Conservation (phyloP, 208 protist species). For the Lotmaria passim region DNA sequence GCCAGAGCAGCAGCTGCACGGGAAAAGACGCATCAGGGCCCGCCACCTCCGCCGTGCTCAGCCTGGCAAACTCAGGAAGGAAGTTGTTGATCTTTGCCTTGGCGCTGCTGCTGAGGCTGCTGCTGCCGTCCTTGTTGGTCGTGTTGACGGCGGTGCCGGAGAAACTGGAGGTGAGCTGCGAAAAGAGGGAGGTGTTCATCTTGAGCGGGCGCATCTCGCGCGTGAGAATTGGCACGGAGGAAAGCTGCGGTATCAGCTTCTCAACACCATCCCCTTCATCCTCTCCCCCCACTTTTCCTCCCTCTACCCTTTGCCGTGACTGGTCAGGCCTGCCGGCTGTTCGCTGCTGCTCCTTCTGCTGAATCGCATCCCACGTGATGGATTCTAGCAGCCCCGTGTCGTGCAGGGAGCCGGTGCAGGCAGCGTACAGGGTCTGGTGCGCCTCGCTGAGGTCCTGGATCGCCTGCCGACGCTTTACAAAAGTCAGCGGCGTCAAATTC, state of each 20-base stretch:
- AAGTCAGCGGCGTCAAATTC: conserved; percentile 23
- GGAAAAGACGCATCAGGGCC: conserved; percentile 25
- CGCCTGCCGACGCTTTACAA: conserved; percentile 28
- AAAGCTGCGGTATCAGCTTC: not conserved
- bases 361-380: conserved; percentile 26
- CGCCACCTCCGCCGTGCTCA: not conserved
- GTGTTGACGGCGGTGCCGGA: not conserved
- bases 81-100: not conserved
- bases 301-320: not conserved
- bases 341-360: not conserved
- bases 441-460: conserved; percentile 33
- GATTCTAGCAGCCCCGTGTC: conserved; percentile 26
- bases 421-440: conserved; percentile 41
- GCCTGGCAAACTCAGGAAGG: not conserved
- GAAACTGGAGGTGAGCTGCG: conserved; percentile 17
- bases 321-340: not conserved
- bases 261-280: not conserved
- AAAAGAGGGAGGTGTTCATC: conserved; percentile 19
- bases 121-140: not conserved
- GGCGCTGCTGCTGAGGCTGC: not conserved
- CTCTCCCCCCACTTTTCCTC: not conserved
- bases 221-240: not conserved
- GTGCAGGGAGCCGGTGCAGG: conserved; percentile 26
- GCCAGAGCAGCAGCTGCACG: conserved; percentile 45
- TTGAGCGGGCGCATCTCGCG: conserved; percentile 16